These are phyloP conservation scores for Ensete glaucum DNA, from an alignment of 176 grass and related monocot species.

Conservation along the genomic window DNA sequence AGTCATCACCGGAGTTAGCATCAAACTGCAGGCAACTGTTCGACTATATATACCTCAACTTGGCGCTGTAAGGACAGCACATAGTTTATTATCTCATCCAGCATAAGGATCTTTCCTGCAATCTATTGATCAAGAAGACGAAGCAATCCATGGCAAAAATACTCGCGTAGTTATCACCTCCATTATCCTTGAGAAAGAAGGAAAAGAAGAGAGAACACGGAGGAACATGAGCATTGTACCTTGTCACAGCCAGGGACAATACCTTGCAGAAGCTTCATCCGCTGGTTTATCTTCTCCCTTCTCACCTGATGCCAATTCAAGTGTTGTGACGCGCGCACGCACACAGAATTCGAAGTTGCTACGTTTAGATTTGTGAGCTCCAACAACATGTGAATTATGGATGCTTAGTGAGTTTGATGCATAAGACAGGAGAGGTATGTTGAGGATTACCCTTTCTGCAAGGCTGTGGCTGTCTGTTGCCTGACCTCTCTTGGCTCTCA, in stretches of 20 bases:
- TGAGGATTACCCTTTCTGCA: conserved; percentile 69
- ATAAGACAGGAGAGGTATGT: background rate
- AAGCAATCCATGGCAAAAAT: background rate
- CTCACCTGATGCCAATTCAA: conserved; percentile 50
- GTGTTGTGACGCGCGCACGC: too few relatives aligned
- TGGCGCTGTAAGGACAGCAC: conserved; percentile 87
- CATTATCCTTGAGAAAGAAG: too few relatives aligned
- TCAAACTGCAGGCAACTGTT: background rate
- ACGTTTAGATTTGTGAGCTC: too few relatives aligned
- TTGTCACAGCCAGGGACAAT: conserved; percentile 94
- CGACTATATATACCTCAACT: conserved; percentile 62
- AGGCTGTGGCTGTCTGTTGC: conserved; percentile 95
- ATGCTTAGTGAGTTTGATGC: too few relatives aligned
- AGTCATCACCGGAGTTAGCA: background rate
- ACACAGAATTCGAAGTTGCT: too few relatives aligned
- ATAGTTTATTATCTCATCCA: conserved; percentile 96
- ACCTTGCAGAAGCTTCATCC: conserved; percentile 92
- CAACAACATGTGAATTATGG: background rate
- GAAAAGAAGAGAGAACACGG: background rate
- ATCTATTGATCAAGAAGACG: conserved; percentile 26
- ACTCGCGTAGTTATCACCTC: too few relatives aligned
- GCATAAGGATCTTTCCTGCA: conserved; percentile 64
- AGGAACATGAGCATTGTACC: conserved; percentile 19
- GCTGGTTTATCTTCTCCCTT: conserved; percentile 88
- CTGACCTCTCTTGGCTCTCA: conserved; percentile 95